phyloP scores from a whole-genome alignment of 2,329 filamentous ascomycete genomes.

The Neospermospora avenae region DNA sequence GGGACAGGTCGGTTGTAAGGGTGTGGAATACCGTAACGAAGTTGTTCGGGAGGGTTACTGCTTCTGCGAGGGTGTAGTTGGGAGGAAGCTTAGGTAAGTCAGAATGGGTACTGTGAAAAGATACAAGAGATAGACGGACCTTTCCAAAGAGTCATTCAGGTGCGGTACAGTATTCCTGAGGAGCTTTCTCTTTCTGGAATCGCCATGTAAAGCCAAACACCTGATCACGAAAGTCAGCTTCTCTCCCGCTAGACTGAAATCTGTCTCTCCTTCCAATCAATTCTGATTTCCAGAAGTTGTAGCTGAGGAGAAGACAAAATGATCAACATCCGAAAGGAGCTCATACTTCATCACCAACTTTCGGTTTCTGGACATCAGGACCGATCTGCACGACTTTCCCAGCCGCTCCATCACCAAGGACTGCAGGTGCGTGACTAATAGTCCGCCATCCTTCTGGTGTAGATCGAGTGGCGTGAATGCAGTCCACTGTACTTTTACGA shows the following conservation, averaged over 20 bases:
- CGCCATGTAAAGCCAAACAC: slow-evolving; percentile 52
- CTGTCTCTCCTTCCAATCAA: no score
- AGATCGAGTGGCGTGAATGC: slow-evolving; percentile 59
- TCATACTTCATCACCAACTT: slow-evolving; percentile 50
- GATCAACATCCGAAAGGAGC: no score
- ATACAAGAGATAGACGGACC: slow-evolving; percentile 34
- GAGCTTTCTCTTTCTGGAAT: slow-evolving; percentile 45
- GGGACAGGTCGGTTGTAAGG: slow-evolving; percentile 46
- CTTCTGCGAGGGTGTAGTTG: slow-evolving; percentile 42
- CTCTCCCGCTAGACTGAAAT: not conserved
- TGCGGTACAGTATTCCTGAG: slow-evolving; percentile 54
- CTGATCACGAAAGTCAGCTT: slow-evolving; percentile 1
- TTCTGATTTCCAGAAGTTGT: no score
- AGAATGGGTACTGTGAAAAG: no score
- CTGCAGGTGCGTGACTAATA: slow-evolving; percentile 50
- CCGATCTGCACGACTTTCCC: slow-evolving; percentile 53
- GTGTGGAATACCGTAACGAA: slow-evolving; percentile 58
- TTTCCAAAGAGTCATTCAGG: slow-evolving; percentile 49
- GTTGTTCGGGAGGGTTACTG: slow-evolving; percentile 52
- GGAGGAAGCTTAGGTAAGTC: slow-evolving; percentile 35
- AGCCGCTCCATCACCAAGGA: slow-evolving; percentile 49
- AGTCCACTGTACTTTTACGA: slow-evolving; percentile 54
- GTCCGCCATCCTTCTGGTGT: slow-evolving; percentile 58
- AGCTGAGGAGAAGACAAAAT: not conserved
- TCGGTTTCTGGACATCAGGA: slow-evolving; percentile 41